These are phyloP conservation scores for Pleurotus citrinopileatus DNA, from an alignment of 768 basidiomycete genomes.

Conservation along the genomic window DNA sequence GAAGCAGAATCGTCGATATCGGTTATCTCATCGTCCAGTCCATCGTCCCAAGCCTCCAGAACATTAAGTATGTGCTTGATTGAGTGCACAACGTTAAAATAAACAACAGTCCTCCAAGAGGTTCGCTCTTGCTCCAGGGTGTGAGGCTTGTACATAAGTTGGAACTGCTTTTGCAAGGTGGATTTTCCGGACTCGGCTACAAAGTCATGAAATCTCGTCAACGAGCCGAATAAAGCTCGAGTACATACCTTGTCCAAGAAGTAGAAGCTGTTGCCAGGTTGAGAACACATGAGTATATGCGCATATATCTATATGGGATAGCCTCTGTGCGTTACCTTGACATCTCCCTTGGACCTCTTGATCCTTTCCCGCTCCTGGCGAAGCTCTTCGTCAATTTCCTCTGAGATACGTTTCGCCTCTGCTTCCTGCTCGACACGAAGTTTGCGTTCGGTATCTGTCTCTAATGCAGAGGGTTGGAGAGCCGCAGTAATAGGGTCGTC, in stretches of 20 bases:
- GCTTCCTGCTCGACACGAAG: conserved; percentile 62
- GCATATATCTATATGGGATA: conserved; percentile 13
- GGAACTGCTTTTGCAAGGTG: conserved; percentile 76
- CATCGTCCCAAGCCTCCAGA: conserved; percentile 61
- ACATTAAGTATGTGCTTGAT: conserved; percentile 66
- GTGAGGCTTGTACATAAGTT: conserved; percentile 76
- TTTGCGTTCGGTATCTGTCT: conserved; percentile 64
- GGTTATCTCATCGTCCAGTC: conserved; percentile 45
- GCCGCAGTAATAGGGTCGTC: conserved; percentile 75
- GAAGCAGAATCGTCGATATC: conserved; percentile 27
- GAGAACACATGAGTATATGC: conserved; percentile 34
- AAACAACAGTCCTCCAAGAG: conserved; percentile 74
- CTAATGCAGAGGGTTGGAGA: conserved; percentile 59
- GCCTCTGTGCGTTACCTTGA: conserved; percentile 49
- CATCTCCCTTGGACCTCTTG: conserved; percentile 67
- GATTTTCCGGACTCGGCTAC: conserved; percentile 73
- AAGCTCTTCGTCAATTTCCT: conserved; percentile 80
- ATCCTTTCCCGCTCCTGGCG: conserved; percentile 64
- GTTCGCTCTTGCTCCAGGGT: conserved; percentile 66
- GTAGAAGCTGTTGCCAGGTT: conserved; percentile 46
- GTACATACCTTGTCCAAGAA: conserved; percentile 53
- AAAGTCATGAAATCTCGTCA: not conserved
- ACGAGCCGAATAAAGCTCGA: not conserved
- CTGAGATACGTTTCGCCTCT: conserved; percentile 73
- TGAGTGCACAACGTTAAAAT: conserved; percentile 73